Evolutionary conservation across 352 stramenopile genomes (phyloP), one percentile per base, ranked within the genome.

Genomic region (Phytophthora sojae): DNA sequence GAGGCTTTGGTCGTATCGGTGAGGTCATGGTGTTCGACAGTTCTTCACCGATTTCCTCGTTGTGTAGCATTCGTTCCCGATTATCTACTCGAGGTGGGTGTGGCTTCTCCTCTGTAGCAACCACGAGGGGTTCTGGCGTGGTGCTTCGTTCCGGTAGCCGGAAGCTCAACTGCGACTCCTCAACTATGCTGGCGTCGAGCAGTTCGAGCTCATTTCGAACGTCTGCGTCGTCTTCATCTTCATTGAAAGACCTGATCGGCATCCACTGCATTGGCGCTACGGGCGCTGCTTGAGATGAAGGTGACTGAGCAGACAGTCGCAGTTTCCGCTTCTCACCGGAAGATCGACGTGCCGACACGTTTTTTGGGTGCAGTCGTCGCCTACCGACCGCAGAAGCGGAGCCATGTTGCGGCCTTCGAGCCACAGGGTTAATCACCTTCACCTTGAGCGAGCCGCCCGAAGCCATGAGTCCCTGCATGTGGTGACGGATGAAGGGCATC

Each of bases 401-500:
- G 11, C 76, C 80, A 23, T 81, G 63, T 11, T 81, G 69, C 2
- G 77, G 77, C 2, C 80, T 84, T 26, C 81, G 73, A 26, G 63
- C 73, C 15, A 72, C 67, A 0, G 74, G 39, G 14, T 83, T 81
- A 23, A 77, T 61, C 15, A 75, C 61, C 30, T 73, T 75, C 0
- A 85, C 76, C 3, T 81, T 81, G 4, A 93, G 56, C 0, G 83
- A 92, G 2, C 83, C 83, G 5, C 86, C 83, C 0, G 83, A 92
- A 54, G 77, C 79, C 8, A 90, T 61, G 6, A 93, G 79, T 0
- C 79, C 80, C 77, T 93, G 71, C 83, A 95, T 92, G 76, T 94
- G 86, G 50, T 77, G 88, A 47, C 86, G 85, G 21, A 95, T 83
- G 55, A 90, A 92, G 4, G 86, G 86, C 69, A 86, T 90, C 6